Conservation (phyloP, 73 alveolate genomes). For the Blepharisma japonicum region DNA sequence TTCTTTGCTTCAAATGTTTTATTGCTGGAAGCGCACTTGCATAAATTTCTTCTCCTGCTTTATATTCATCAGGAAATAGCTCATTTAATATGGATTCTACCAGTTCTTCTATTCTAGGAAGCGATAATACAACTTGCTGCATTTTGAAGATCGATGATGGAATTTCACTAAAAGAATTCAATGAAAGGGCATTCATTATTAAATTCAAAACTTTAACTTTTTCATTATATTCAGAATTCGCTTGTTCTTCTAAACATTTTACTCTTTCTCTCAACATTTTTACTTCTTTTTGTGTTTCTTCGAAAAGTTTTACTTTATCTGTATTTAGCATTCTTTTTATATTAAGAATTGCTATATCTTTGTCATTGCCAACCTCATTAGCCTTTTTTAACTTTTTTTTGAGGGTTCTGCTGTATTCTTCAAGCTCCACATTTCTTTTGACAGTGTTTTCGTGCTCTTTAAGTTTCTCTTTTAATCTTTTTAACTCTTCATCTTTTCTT, state of each 20-base stretch:
- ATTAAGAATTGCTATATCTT: no score
- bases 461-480: no score
- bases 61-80: neutral
- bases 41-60: neutral
- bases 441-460: no score
- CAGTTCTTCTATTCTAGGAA: conserved; percentile 6
- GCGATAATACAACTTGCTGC: conserved; percentile 7
- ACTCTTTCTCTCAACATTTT: no score
- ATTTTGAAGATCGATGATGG: neutral
- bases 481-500: no score
- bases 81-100: neutral
- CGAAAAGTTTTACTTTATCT: no score
- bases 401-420: no score
- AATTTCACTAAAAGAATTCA: conserved; percentile 8
- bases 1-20: neutral
- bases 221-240: conserved; percentile 4
- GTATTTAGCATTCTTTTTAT: no score
- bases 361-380: no score
- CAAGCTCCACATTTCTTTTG: no score
- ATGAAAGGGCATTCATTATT: neutral
- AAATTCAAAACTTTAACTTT: neutral
- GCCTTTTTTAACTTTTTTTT: no score
- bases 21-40: neutral
- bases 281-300: no score
- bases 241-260: neutral